Conservation (phyloP, 176 grass and related monocot genomes). For the Tillandsia leiboldiana region DNA sequence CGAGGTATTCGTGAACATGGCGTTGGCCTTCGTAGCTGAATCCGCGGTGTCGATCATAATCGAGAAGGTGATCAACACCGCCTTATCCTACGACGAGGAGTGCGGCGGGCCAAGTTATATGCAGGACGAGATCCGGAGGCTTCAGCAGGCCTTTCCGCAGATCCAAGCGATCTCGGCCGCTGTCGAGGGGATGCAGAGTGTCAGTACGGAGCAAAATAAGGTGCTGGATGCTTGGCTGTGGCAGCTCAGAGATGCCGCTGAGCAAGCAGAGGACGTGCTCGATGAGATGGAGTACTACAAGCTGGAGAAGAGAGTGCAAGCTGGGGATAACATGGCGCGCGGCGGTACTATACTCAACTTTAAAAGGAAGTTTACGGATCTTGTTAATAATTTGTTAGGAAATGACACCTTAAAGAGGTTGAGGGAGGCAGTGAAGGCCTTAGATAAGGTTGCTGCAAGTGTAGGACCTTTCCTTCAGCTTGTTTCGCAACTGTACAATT, state of each 20-base stretch:
- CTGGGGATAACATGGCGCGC: not conserved
- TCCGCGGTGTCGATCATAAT: too few relatives aligned
- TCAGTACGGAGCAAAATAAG: conserved; percentile 7
- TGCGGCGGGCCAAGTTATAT: too few relatives aligned
- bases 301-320: not conserved
- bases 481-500: not conserved
- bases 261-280: too few relatives aligned
- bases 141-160: conserved; percentile 3
- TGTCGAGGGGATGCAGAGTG: conserved; percentile 16
- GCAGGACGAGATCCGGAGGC: not conserved
- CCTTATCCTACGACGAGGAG: too few relatives aligned
- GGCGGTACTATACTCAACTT: not conserved
- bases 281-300: too few relatives aligned
- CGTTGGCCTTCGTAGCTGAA: too few relatives aligned
- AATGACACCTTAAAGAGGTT: conserved; percentile 4
- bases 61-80: too few relatives aligned
- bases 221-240: conserved; percentile 17
- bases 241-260: too few relatives aligned
- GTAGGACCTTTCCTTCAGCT: conserved; percentile 16
- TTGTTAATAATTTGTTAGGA: not conserved
- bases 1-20: too few relatives aligned
- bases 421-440: conserved; percentile 11
- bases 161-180: conserved; percentile 15
- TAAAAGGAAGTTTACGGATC: not conserved
- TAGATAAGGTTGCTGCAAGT: conserved; percentile 17